A percentile compares a stretch with the other conserved stretches of the same genome.
These are phyloP conservation scores for Ceratobasidium sp. DNA, from an alignment of 1,284 basidiomycete species.

Conservation along the genomic window DNA sequence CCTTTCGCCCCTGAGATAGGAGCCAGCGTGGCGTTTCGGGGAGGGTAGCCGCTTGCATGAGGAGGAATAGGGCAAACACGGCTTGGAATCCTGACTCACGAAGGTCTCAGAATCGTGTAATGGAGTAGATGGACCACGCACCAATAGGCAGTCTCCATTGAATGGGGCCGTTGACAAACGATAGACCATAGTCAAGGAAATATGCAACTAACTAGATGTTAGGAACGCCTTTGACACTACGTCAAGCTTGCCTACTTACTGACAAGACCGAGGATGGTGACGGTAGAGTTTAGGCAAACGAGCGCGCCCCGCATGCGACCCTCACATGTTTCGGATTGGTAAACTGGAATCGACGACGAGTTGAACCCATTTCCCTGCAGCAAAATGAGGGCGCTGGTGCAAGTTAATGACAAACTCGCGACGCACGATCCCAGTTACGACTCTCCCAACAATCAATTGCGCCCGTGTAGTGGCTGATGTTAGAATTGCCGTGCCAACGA, in stretches of 20 bases:
- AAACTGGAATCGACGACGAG: conserved; percentile 33
- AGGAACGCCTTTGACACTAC: background rate
- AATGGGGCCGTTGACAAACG: conserved; percentile 23
- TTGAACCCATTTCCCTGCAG: conserved; percentile 28
- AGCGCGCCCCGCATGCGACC: conserved; percentile 32
- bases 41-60: conserved; percentile 48
- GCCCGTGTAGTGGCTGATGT: conserved; percentile 28
- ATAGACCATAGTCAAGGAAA: conserved; percentile 28
- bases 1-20: conserved; percentile 47
- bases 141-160: conserved; percentile 32
- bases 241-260: background rate
- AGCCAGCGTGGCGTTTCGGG: conserved; percentile 51
- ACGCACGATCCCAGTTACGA: conserved; percentile 26
- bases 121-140: background rate
- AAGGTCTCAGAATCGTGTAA: background rate
- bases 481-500: conserved; percentile 27
- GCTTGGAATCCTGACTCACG: conserved; percentile 50
- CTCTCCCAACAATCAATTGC: conserved; percentile 22
- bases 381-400: background rate
- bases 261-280: conserved; percentile 29
- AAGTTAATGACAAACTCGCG: background rate
- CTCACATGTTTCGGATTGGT: conserved; percentile 33
- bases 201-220: conserved; percentile 16
- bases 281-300: conserved; percentile 25
- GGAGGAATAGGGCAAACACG: conserved; percentile 52